phyloP scores from a whole-genome alignment of 1,284 basidiomycete species.

The Tilletia caries region DNA sequence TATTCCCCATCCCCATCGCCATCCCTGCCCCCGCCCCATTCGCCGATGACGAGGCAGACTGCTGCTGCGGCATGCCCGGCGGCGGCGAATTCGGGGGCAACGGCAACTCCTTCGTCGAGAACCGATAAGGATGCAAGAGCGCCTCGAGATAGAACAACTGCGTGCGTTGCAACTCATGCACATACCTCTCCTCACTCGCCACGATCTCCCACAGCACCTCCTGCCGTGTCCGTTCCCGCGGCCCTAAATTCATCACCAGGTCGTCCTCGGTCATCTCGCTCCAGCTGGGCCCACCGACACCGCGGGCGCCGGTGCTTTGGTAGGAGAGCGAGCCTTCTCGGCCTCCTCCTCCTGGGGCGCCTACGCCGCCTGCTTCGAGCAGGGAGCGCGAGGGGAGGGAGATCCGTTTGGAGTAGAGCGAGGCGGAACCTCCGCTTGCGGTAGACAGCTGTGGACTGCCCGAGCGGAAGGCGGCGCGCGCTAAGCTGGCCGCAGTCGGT shows the following conservation, averaged over 20 bases:
- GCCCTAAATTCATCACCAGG: conserved; percentile 84
- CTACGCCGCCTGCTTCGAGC: background rate
- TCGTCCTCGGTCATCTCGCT: conserved; percentile 92
- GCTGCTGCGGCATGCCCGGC: background rate
- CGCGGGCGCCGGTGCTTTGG: conserved; percentile 13
- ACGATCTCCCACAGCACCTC: conserved; percentile 98
- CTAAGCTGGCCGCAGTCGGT: conserved; percentile 37
- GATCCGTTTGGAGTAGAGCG: background rate
- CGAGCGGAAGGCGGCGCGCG: conserved; percentile 9
- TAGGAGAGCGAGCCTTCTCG: background rate
- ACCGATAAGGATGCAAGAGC: conserved; percentile 73
- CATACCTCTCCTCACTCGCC: conserved; percentile 92
- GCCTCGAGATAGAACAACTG: conserved; percentile 88
- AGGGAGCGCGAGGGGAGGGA: background rate
- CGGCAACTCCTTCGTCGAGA: conserved; percentile 12
- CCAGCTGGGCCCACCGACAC: conserved; percentile 65
- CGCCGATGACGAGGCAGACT: background rate
- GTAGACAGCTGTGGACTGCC: background rate
- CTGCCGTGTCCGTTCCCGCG: conserved; percentile 87
- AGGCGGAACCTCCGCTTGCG: background rate
- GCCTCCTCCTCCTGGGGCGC: too few relatives aligned
- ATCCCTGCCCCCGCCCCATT: too few relatives aligned
- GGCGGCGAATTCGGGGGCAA: conserved; percentile 14
- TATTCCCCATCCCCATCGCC: too few relatives aligned
- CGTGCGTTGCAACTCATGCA: conserved; percentile 80